phyloP scores from a whole-genome alignment of 495 filamentous ascomycete genomes.

The Corynascus novoguineensis region DNA sequence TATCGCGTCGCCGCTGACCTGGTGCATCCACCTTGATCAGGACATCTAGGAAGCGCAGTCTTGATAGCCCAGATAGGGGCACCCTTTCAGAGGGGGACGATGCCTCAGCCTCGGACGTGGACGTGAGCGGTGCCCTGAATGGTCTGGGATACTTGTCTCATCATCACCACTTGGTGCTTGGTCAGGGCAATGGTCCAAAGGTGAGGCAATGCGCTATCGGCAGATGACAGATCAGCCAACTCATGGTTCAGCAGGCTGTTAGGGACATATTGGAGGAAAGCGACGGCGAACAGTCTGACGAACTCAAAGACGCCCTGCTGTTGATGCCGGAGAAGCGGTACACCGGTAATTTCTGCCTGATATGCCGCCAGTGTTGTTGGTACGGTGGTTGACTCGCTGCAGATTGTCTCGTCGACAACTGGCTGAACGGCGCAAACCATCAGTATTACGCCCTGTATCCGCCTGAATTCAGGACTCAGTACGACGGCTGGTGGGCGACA shows the following conservation, averaged over 20 bases:
- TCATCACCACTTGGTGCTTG: slow-evolving; percentile 28
- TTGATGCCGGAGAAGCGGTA: slow-evolving; percentile 25
- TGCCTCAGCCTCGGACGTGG: slow-evolving; percentile 13
- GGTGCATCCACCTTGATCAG: background rate
- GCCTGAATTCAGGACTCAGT: slow-evolving; percentile 43
- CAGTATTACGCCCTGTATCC: slow-evolving; percentile 49
- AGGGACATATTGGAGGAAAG: slow-evolving; percentile 10
- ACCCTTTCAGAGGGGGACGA: slow-evolving; percentile 11
- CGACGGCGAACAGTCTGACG: slow-evolving; percentile 26
- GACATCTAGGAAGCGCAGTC: slow-evolving; percentile 21
- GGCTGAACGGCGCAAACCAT: slow-evolving; percentile 43
- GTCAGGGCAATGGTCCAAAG: slow-evolving; percentile 22
- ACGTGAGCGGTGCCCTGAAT: slow-evolving; percentile 28
- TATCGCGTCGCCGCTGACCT: slow-evolving; percentile 7
- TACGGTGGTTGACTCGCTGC: slow-evolving; percentile 25
- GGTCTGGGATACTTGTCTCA: slow-evolving; percentile 32
- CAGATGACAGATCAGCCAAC: background rate
- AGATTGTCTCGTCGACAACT: slow-evolving; percentile 50
- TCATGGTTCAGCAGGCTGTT: slow-evolving; percentile 8
- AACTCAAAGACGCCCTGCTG: slow-evolving; percentile 21
- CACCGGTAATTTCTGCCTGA: slow-evolving; percentile 24
- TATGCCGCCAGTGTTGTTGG: background rate
- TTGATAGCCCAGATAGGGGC: slow-evolving; percentile 14
- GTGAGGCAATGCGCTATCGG: slow-evolving; percentile 5
- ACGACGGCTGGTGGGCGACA: slow-evolving; percentile 45